phyloP scores from a whole-genome alignment of 345 rosid genomes.

The Gossypium bickii region DNA sequence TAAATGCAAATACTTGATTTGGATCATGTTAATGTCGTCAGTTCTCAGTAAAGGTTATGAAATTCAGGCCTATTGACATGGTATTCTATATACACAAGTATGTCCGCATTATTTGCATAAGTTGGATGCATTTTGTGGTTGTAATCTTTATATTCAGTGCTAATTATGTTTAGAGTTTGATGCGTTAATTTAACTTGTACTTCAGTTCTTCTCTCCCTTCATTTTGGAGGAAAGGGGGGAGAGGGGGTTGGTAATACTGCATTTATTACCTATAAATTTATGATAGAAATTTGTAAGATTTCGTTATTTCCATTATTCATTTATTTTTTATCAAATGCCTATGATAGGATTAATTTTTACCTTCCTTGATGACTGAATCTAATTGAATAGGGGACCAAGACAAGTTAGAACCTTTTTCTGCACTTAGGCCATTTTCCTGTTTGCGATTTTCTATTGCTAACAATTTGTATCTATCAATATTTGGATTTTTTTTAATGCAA shows the following conservation, averaged over 20 bases:
- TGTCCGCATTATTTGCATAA: neutral
- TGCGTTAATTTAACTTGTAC: neutral
- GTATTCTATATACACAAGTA: neutral
- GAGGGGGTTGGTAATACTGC: neutral
- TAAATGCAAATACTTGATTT: neutral
- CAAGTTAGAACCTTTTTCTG: neutral
- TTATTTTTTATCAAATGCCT: neutral
- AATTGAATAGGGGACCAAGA: neutral
- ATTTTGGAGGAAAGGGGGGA: neutral
- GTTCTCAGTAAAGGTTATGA: neutral
- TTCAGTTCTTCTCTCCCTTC: neutral
- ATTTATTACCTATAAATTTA: neutral
- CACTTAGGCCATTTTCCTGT: neutral
- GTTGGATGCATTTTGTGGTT: neutral
- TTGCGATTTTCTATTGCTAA: conserved; percentile 2
- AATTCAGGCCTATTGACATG: neutral
- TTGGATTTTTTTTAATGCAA: neutral
- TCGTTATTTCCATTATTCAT: neutral
- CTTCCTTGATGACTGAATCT: neutral
- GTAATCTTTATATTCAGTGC: neutral
- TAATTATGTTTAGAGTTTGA: conserved; percentile 4
- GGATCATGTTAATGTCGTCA: neutral
- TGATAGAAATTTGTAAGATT: neutral
- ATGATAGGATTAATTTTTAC: neutral
- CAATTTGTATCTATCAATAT: neutral